Evolutionary conservation across 331 rosid species (phyloP), one percentile per base, ranked within the genome.

Genomic region (Malus hybrid): DNA sequence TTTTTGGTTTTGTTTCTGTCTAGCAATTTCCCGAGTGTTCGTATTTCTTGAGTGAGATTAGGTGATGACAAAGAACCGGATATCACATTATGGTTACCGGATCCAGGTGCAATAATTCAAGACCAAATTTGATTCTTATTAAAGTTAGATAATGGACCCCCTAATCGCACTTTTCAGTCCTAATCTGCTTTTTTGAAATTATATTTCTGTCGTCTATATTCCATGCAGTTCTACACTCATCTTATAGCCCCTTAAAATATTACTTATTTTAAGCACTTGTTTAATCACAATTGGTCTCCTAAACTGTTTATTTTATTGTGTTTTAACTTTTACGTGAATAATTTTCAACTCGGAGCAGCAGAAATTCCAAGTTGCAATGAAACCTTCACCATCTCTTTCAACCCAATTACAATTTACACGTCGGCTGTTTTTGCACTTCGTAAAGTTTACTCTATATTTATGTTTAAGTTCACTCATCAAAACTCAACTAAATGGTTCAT

Each of bases 171-270:
- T 36, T 36, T 36, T 36, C 44, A 0, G 44, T 8, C 44, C 12
- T 39, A 39, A 39, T 72, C 6, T 26, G 3, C 61, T 36, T 81
- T 81, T 75, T 79, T 28, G 50, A 75, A 73, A 71, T 39, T 46
- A 67, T 70, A 26, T 76, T 63, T 50, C 44, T 71, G 77, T 65
- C 71, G 62, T 73, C 73, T 42, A 71, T 68, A 32, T 75, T 81
- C 44, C 63, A 20, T 58, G 70, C 46, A 63, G 68, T 78, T 83
- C 88, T 63, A 88, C 81, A 75, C 76, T 36, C 78, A 70, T 87
- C 86, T 34, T 11, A 46, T 55, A 57, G 14, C n/a, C 16, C 46
- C 52, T 55, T 66, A 42, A 72, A 56, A 29, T 56, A 72, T 55
- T 9, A 53, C 5, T 24, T 26, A 8, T 30, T n/a, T 48, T n/a